These are phyloP conservation scores for Leccinum solheimii DNA, from an alignment of 1,284 basidiomycete species.

Conservation along the genomic window DNA sequence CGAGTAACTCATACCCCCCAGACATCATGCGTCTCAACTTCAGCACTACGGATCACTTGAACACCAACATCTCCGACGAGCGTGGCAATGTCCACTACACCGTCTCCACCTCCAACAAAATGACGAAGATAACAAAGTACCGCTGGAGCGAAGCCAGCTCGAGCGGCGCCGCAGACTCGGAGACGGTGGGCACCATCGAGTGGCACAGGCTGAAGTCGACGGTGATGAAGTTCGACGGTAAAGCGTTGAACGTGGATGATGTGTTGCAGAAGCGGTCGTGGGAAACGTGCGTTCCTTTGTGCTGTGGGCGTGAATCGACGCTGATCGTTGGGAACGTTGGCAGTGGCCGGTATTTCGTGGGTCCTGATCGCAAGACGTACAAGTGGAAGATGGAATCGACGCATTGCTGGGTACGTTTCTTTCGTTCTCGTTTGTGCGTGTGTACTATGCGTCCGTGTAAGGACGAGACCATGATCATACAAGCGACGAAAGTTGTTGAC, in stretches of 20 bases:
- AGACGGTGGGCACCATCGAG: constrained; percentile 30
- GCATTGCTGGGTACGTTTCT: constrained; percentile 8
- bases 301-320: not conserved
- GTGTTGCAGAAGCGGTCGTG: constrained; percentile 20
- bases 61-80: constrained; percentile 28
- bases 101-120: constrained; percentile 25
- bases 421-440: not conserved
- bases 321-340: not conserved
- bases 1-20: not conserved
- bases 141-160: constrained; percentile 11
- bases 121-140: constrained; percentile 32
- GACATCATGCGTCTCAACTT: constrained; percentile 21
- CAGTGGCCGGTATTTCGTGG: constrained; percentile 29
- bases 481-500: not conserved
- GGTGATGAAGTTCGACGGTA: constrained; percentile 22
- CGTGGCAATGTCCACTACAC: constrained; percentile 24
- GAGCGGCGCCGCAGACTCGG: constrained; percentile 6
- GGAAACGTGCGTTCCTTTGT: constrained; percentile 12
- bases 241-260: not conserved
- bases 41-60: constrained; percentile 21
- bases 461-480: not conserved
- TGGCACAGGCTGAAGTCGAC: constrained; percentile 25
- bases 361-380: constrained; percentile 25
- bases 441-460: not conserved
- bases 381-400: constrained; percentile 31